phyloP scores from a whole-genome alignment of 1,284 basidiomycete species.

The Trichosporon inkin region DNA sequence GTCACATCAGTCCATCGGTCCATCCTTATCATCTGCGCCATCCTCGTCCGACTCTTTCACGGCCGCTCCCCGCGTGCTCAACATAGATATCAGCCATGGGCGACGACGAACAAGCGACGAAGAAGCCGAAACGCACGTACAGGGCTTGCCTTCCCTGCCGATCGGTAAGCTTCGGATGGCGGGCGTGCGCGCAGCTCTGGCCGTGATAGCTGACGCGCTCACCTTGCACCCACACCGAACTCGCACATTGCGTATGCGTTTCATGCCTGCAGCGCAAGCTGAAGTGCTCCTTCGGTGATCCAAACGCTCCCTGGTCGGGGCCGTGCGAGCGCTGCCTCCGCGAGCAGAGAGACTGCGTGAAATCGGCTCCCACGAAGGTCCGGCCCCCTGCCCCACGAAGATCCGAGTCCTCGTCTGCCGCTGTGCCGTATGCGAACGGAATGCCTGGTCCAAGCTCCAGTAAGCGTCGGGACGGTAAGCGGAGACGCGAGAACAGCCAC shows the following conservation, averaged over 20 bases:
- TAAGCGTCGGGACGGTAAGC: background rate
- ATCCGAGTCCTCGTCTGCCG: background rate
- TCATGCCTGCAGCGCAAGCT: conserved; percentile 18
- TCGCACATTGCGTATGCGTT: background rate
- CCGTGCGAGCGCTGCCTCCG: conserved; percentile 20
- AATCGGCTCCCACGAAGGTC: conserved; percentile 11
- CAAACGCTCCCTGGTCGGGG: conserved; percentile 20
- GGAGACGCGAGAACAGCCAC: conserved; percentile 1
- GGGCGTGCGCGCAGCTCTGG: background rate
- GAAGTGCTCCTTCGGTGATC: conserved; percentile 22
- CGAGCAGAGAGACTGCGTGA: conserved; percentile 18
- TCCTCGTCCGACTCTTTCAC: background rate
- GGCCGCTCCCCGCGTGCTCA: background rate
- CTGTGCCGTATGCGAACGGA: background rate
- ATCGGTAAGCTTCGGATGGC: conserved; percentile 10
- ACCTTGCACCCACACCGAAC: background rate
- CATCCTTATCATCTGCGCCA: background rate
- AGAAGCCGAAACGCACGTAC: conserved; percentile 17
- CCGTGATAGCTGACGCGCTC: background rate
- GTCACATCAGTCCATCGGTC: background rate
- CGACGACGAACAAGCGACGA: background rate
- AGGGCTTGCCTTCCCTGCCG: conserved; percentile 16
- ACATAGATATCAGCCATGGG: background rate
- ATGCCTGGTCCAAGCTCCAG: background rate
- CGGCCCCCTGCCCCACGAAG: background rate